A percentile compares a stretch with the other conserved stretches of the same genome.
Conservation (phyloP, 257 asterid species). For the Jacaranda mimosifolia region DNA sequence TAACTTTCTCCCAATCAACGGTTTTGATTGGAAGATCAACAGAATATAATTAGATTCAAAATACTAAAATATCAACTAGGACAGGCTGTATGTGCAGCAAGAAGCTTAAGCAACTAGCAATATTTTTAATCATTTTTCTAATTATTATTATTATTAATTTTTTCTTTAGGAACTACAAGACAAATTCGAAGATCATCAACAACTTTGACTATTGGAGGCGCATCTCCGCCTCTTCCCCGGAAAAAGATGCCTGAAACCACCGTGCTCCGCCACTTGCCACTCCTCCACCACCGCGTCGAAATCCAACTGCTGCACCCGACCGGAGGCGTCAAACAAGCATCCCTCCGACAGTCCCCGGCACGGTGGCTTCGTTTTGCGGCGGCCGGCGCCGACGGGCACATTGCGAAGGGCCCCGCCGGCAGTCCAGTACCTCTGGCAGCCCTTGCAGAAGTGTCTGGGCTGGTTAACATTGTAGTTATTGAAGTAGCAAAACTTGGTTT, state of each 20-base stretch:
- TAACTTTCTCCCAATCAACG: constrained; percentile 20
- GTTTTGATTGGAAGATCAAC: neutral
- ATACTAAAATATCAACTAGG: constrained; percentile 31
- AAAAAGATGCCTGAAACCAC: constrained; percentile 53
- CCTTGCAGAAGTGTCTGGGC: constrained; percentile 86
- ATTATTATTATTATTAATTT: neutral
- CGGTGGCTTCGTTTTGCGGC: constrained; percentile 75
- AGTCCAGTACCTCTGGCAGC: constrained; percentile 91
- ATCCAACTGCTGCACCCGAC: constrained; percentile 49
- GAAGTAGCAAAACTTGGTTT: constrained; percentile 86
- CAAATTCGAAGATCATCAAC: constrained; percentile 51
- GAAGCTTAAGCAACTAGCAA: constrained; percentile 39
- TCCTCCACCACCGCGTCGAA: constrained; percentile 59
- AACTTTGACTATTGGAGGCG: constrained; percentile 60
- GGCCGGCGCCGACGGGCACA: constrained; percentile 91
- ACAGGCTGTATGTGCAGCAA: constrained; percentile 40
- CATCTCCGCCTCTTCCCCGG: constrained; percentile 76
- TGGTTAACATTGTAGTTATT: constrained; percentile 89
- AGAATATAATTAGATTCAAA: neutral
- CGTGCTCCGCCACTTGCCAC: constrained; percentile 61
- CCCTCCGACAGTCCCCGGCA: constrained; percentile 57
- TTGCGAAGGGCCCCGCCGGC: constrained; percentile 90
- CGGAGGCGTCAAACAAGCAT: constrained; percentile 44
- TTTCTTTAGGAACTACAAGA: constrained; percentile 36
- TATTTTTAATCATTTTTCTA: neutral